Percentiles rank a stretch among this genome's conserved stretches.
These are phyloP conservation scores for Hura crepitans DNA, from an alignment of 441 rosid species.

Conservation along the genomic window DNA sequence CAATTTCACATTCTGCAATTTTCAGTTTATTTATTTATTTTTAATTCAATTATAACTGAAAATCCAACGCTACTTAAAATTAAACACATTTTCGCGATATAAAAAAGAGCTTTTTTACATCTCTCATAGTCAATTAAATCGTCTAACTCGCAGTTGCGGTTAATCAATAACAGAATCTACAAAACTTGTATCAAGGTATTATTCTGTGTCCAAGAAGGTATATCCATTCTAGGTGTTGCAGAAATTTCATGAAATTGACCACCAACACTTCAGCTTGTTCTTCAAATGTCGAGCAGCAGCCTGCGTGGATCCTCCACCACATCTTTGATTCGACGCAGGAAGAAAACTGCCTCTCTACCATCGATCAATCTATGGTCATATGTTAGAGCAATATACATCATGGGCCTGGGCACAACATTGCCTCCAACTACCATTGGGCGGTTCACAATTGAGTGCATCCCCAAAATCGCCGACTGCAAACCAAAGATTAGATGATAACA, in stretches of 20 bases:
- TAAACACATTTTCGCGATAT: not conserved
- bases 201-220: constrained; percentile 23
- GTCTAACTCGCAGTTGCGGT: constrained; percentile 20
- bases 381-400: constrained; percentile 95
- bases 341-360: constrained; percentile 98
- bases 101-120: constrained; percentile 9
- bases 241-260: constrained; percentile 19
- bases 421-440: constrained; percentile 97
- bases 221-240: constrained; percentile 9
- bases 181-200: constrained; percentile 31
- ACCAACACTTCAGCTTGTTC: constrained; percentile 12
- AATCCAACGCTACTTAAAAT: no score
- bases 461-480: constrained; percentile 85
- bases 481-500: constrained; percentile 5
- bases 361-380: constrained; percentile 95
- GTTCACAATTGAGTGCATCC: constrained; percentile 91
- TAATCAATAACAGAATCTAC: constrained; percentile 21
- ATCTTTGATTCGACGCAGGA: constrained; percentile 93
- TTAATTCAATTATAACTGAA: no score
- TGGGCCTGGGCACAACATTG: constrained; percentile 72
- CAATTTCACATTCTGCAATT: no score
- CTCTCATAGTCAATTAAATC: constrained; percentile 22
- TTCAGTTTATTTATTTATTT: no score
- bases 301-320: constrained; percentile 94
- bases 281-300: constrained; percentile 78